These are phyloP conservation scores for Maudiozyma barnettii DNA, from an alignment of 805 yeast genomes.

Conservation along the genomic window DNA sequence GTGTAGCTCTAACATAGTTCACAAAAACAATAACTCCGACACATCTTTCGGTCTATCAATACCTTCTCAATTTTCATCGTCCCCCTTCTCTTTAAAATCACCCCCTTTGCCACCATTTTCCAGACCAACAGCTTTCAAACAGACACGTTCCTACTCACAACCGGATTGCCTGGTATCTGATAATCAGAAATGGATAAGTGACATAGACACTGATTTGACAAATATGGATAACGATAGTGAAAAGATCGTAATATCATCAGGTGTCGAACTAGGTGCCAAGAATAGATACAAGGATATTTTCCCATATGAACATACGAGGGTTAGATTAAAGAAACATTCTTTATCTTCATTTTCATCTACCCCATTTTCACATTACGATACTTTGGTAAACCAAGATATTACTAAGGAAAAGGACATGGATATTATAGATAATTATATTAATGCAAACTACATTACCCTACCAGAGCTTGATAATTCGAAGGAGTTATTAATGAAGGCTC, in stretches of 20 bases:
- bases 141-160: conserved; percentile 18
- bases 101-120: conserved; percentile 3
- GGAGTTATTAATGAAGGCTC: conserved; percentile 4
- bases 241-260: conserved; percentile 46
- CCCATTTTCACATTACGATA: neutral
- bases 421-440: conserved; percentile 54
- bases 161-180: conserved; percentile 6
- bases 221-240: conserved; percentile 13
- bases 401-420: conserved; percentile 13
- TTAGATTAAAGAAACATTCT: conserved; percentile 36
- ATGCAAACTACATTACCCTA: conserved; percentile 62
- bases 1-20: neutral
- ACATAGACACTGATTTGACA: conserved; percentile 15
- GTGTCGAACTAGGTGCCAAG: conserved; percentile 72
- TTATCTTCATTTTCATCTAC: conserved; percentile 1
- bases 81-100: neutral
- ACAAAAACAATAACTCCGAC: conserved; percentile 5
- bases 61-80: neutral
- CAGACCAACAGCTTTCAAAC: conserved; percentile 1
- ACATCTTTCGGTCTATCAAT: neutral
- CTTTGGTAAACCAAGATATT: neutral
- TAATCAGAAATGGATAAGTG: conserved; percentile 8
- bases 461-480: conserved; percentile 11
- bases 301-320: conserved; percentile 80
- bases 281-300: conserved; percentile 84